Evolutionary conservation across 495 filamentous ascomycete species (phyloP).

Genomic region (Penicillium bovifimosum): DNA sequence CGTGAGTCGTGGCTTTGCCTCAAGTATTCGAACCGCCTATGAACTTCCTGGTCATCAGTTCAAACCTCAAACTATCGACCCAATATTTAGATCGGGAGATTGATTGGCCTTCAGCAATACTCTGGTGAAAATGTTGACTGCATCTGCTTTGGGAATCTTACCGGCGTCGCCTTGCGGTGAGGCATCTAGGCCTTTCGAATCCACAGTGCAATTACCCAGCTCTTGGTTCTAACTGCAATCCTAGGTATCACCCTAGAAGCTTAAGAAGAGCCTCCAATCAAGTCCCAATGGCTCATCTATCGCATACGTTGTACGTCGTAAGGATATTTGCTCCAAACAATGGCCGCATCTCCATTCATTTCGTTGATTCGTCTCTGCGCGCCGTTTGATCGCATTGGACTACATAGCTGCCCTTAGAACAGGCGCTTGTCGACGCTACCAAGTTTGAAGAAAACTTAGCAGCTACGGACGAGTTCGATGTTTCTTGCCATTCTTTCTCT

Average conservation of each 20-base stretch:
- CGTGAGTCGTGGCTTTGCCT: not conserved
- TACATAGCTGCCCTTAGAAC: not conserved
- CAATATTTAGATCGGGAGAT: not conserved
- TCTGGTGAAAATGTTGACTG: not conserved
- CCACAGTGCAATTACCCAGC: not conserved
- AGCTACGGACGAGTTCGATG: not conserved
- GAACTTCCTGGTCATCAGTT: not conserved
- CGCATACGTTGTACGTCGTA: not conserved
- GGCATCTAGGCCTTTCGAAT: conserved; percentile 7
- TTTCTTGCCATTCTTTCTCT: not conserved
- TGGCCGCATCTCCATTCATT: not conserved
- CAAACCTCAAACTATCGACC: not conserved
- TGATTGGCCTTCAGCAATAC: not conserved
- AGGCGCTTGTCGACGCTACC: too few species aligned
- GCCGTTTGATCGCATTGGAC: not conserved
- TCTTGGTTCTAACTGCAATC: not conserved
- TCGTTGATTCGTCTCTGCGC: not conserved
- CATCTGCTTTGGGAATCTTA: conserved; percentile 2
- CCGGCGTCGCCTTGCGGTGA: conserved; percentile 5
- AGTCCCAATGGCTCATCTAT: not conserved
- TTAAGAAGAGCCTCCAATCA: conserved; percentile 6
- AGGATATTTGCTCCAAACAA: not conserved
- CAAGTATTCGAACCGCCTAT: not conserved
- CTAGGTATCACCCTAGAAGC: conserved; percentile 3
- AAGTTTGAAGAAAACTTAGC: not conserved